A percentile compares a stretch with the other conserved stretches of the same genome.
These are phyloP conservation scores for carrot (Daucus carota) DNA, from an alignment of 129 eudicot genomes.

Conservation along the genomic window DH1_v3.0 NC_030386.2:33752501-33753000, in stretches of 20 bases:
- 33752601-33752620: slow-evolving; percentile 71
- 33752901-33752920: slow-evolving; percentile 15
- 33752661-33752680: slow-evolving; percentile 51
- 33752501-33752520: slow-evolving; percentile 59
- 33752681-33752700: slow-evolving; percentile 44
- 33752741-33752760: slow-evolving; percentile 64
- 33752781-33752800: slow-evolving; percentile 57
- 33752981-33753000: slow-evolving; percentile 55
- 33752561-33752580: slow-evolving; percentile 49
- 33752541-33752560: slow-evolving; percentile 49
- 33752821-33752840: slow-evolving; percentile 65
- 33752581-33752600: slow-evolving; percentile 49
- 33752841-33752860: slow-evolving; percentile 63
- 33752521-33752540: slow-evolving; percentile 61
- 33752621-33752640: slow-evolving; percentile 65
- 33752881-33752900: slow-evolving; percentile 32
- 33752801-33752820: slow-evolving; percentile 67
- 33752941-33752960: slow-evolving; percentile 19
- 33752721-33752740: slow-evolving; percentile 51
- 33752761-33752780: slow-evolving; percentile 57
- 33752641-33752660: slow-evolving; percentile 36
- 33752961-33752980: slow-evolving; percentile 51
- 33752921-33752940: slow-evolving; percentile 3
- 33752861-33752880: slow-evolving; percentile 82
- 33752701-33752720: slow-evolving; percentile 45